Evolutionary conservation across 2,329 filamentous ascomycete species (phyloP).

Genomic region (Diaporthe ilicicola): DNA sequence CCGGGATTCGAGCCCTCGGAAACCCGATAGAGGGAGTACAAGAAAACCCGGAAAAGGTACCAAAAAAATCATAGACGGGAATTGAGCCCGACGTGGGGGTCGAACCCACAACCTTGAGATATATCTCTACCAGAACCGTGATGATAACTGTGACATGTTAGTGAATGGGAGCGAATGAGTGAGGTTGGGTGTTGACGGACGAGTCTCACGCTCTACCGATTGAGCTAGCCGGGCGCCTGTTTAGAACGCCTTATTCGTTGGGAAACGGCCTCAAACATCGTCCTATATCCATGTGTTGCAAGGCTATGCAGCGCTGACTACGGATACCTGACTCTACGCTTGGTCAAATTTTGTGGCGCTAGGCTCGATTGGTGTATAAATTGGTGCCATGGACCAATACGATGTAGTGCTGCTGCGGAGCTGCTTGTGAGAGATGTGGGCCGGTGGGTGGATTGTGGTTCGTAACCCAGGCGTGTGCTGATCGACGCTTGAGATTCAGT

Average conservation of each 20-base stretch:
- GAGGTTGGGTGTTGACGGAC: too few relatives aligned
- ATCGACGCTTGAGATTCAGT: neutral
- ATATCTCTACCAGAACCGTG: slow-evolving; percentile 25
- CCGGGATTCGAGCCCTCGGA: neutral
- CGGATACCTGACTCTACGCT: too few relatives aligned
- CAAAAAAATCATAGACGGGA: neutral
- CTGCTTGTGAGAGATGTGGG: neutral
- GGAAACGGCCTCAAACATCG: fast-evolving
- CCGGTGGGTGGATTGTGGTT: neutral
- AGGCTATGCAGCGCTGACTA: too few relatives aligned
- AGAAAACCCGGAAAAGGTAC: neutral
- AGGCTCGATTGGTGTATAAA: neutral
- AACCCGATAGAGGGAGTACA: neutral
- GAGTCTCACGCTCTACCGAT: slow-evolving; percentile 80
- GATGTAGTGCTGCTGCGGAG: neutral
- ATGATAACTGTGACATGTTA: too few relatives aligned
- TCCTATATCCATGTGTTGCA: neutral
- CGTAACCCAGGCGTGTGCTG: too few relatives aligned
- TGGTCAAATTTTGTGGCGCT: neutral
- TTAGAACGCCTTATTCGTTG: neutral
- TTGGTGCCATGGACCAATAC: neutral
- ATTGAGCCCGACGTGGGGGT: slow-evolving; percentile 33
- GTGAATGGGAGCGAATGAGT: too few relatives aligned
- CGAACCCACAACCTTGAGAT: slow-evolving; percentile 34
- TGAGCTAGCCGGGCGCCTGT: slow-evolving; percentile 66